These are phyloP conservation scores for Penicillium hordei DNA, from an alignment of 2,329 filamentous ascomycete genomes.

Conservation along the genomic window DNA sequence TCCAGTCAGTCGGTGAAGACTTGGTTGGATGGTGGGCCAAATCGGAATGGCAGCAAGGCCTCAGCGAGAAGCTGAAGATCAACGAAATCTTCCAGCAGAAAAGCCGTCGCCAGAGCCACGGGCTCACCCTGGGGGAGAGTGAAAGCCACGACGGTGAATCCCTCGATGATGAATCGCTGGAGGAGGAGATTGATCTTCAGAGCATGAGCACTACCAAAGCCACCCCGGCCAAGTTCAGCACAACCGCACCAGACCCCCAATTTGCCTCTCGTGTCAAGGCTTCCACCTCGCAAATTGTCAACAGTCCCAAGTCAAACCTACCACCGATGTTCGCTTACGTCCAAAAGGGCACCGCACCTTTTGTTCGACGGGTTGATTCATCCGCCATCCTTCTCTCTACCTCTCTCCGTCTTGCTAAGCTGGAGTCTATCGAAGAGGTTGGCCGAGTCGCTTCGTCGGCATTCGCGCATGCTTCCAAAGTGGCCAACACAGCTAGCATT, in stretches of 20 bases:
- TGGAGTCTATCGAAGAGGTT: conserved; percentile 65
- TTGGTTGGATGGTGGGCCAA: conserved; percentile 96
- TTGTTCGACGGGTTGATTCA: conserved; percentile 87
- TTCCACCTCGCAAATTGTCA: conserved; percentile 13
- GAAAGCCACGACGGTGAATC: conserved; percentile 42
- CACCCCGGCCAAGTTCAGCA: conserved; percentile 19
- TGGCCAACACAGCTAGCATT: conserved; percentile 80
- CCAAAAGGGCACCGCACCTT: conserved; percentile 59
- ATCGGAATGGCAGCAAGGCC: conserved; percentile 80
- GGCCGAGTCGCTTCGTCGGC: conserved; percentile 62
- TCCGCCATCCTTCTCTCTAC: conserved; percentile 76
- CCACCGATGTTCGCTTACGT: conserved; percentile 75
- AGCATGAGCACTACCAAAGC: conserved; percentile 55
- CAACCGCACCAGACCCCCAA: conserved; percentile 13
- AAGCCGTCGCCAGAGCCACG: conserved; percentile 28
- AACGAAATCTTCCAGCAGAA: conserved; percentile 60
- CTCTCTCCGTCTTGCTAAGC: conserved; percentile 82
- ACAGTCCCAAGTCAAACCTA: conserved; percentile 7
- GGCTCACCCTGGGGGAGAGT: conserved; percentile 43
- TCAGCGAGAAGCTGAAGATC: conserved; percentile 75
- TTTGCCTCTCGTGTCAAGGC: conserved; percentile 33
- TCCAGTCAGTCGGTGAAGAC: conserved; percentile 89
- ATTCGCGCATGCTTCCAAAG: conserved; percentile 74
- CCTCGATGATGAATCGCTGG: conserved; percentile 25
- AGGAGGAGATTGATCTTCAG: conserved; percentile 57